Conservation (phyloP, 148 eudicot species). For the Persicaria maculosa region DNA sequence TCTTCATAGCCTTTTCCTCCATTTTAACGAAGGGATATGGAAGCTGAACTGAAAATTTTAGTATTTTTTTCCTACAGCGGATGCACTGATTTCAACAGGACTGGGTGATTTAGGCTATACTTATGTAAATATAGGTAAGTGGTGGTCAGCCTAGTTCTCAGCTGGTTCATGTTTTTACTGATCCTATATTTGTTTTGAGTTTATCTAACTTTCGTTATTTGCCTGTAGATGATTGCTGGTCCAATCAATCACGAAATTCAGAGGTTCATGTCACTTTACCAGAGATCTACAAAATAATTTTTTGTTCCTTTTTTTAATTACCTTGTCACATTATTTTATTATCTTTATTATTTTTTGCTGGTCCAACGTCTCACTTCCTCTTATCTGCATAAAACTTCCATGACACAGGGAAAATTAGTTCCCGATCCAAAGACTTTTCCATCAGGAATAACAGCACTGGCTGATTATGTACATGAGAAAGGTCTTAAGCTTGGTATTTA, state of each 20-base stretch:
- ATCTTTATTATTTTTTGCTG: background rate
- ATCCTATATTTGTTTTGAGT: slow-evolving; percentile 1
- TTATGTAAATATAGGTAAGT: slow-evolving; percentile 79
- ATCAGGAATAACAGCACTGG: slow-evolving; percentile 84
- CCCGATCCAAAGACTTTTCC: slow-evolving; percentile 84
- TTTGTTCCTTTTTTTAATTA: background rate
- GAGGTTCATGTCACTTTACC: slow-evolving; percentile 28
- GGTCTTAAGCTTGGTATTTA: slow-evolving; percentile 95
- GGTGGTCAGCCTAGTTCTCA: slow-evolving; percentile 4
- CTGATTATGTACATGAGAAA: slow-evolving; percentile 87
- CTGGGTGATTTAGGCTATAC: slow-evolving; percentile 80
- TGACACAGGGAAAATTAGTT: slow-evolving; percentile 58
- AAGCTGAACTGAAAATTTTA: background rate
- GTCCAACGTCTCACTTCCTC: background rate
- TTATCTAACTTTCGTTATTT: slow-evolving; percentile 6
- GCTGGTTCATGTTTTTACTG: background rate
- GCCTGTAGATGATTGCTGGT: slow-evolving; percentile 92
- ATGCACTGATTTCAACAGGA: slow-evolving; percentile 82
- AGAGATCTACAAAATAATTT: background rate
- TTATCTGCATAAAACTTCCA: background rate
- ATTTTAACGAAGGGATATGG: background rate
- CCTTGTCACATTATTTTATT: background rate
- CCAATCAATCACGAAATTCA: slow-evolving; percentile 29
- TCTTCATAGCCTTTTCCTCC: background rate
- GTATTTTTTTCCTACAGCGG: slow-evolving; percentile 38